A percentile compares a stretch with the other conserved stretches of the same genome.
Conservation (phyloP, 1,284 basidiomycete species). For the Takashimella tepidaria region DNA sequence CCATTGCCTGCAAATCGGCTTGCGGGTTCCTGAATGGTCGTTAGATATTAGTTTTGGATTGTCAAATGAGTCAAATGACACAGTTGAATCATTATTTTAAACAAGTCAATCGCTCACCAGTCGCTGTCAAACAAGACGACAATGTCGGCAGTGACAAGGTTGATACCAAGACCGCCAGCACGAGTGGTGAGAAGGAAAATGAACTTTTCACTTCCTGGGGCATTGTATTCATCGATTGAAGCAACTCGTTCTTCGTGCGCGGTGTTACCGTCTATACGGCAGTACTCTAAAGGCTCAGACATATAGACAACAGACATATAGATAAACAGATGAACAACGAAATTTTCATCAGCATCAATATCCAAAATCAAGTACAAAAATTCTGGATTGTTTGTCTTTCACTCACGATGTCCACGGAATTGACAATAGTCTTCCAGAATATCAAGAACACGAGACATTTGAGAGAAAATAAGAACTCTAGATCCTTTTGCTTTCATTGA, state of each 20-base stretch:
- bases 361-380: no score
- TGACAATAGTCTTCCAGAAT: conserved; percentile 97
- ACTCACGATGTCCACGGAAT: conserved; percentile 81
- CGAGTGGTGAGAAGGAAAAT: conserved; percentile 96
- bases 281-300: conserved; percentile 88
- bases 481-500: conserved; percentile 90
- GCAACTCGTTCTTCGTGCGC: conserved; percentile 93
- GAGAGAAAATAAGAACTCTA: conserved; percentile 93
- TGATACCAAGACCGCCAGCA: conserved; percentile 98
- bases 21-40: conserved; percentile 77
- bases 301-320: no score
- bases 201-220: conserved; percentile 89
- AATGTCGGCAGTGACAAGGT: conserved; percentile 89
- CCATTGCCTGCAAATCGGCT: conserved; percentile 98
- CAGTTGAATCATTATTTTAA: background rate
- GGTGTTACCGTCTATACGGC: conserved; percentile 92
- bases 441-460: conserved; percentile 94
- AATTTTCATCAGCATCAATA: no score
- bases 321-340: no score
- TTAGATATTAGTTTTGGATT: conserved; percentile 14
- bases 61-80: background rate
- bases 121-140: conserved; percentile 98
- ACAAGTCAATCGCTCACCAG: conserved; percentile 58
- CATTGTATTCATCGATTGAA: conserved; percentile 98
- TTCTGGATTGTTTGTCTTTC: background rate